These are phyloP conservation scores for Colletotrichum sp. DNA, from an alignment of 2,329 filamentous ascomycete species.

Conservation along the genomic window DNA sequence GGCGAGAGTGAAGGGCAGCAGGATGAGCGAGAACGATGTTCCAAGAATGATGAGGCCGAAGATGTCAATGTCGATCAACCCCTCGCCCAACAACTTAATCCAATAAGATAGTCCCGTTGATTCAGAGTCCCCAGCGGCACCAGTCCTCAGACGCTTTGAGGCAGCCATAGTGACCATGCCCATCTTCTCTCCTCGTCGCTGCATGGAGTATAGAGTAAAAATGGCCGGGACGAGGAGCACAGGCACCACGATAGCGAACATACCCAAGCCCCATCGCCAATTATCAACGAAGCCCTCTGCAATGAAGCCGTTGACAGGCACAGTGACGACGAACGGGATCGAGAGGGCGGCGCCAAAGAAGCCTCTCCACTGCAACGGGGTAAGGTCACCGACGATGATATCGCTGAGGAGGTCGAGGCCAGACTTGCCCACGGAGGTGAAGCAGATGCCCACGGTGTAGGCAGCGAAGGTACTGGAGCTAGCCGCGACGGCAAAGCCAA, in stretches of 20 bases:
- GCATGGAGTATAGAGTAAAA: constrained; percentile 60
- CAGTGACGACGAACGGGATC: constrained; percentile 39
- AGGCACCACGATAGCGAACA: constrained; percentile 66
- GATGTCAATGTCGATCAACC: constrained; percentile 64
- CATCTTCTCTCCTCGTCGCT: constrained; percentile 59
- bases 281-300: constrained; percentile 40
- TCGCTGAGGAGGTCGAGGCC: constrained; percentile 41
- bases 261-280: constrained; percentile 70
- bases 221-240: constrained; percentile 62
- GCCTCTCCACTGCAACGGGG: constrained; percentile 40
- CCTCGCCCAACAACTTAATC: constrained; percentile 31
- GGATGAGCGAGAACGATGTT: constrained; percentile 61
- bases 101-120: constrained; percentile 23
- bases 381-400: constrained; percentile 41
- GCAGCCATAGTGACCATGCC: constrained; percentile 49
- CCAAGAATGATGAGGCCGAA: constrained; percentile 62
- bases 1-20: constrained; percentile 67
- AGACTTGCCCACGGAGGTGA: constrained; percentile 41
- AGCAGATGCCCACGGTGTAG: constrained; percentile 40
- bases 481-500: constrained; percentile 38
- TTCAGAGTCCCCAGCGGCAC: constrained; percentile 5
- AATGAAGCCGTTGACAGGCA: constrained; percentile 46
- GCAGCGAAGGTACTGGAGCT: constrained; percentile 34
- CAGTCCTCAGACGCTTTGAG: constrained; percentile 39
- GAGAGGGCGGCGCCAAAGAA: constrained; percentile 35